Evolutionary conservation across 106 monocot species (phyloP).

Genomic region (Amphibolis antarctica): DNA sequence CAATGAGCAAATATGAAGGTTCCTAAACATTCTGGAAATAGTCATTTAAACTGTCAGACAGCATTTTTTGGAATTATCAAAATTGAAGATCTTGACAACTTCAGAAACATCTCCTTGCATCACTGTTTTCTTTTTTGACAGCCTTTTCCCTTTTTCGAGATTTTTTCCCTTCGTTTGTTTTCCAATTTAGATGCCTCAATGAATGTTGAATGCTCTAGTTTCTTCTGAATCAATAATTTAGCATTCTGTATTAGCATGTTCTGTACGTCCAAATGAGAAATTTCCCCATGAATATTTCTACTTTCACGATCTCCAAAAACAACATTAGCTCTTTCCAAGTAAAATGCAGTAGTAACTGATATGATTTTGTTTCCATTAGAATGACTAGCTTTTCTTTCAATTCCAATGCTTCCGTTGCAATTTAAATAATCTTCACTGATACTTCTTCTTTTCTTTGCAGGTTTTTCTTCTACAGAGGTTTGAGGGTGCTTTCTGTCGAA

Average conservation of each 20-base stretch:
- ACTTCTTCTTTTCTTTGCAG: conserved; percentile 10
- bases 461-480: conserved; percentile 5
- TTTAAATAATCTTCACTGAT: background rate
- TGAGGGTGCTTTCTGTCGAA: conserved; percentile 3
- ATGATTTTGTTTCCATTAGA: background rate
- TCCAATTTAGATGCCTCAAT: conserved; percentile 9
- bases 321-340: conserved; percentile 5
- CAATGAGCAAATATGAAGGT: conserved; percentile 50
- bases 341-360: background rate
- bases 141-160: conserved; percentile 14
- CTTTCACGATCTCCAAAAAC: conserved; percentile 1
- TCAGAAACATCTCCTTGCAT: background rate
- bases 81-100: conserved; percentile 1
- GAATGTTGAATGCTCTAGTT: background rate
- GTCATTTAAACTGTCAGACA: background rate
- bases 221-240: conserved; percentile 7
- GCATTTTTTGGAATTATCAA: background rate
- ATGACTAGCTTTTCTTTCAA: background rate
- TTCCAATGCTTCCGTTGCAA: background rate
- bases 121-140: conserved; percentile 1
- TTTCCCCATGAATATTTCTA: background rate
- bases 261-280: conserved; percentile 4
- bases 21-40: background rate
- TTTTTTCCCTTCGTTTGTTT: conserved; percentile 15
- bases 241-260: conserved; percentile 17